Percentiles rank a stretch among this genome's conserved stretches.
phyloP scores from a whole-genome alignment of 1,284 basidiomycete genomes.

The Moesziomyces parantarcticus region DNA sequence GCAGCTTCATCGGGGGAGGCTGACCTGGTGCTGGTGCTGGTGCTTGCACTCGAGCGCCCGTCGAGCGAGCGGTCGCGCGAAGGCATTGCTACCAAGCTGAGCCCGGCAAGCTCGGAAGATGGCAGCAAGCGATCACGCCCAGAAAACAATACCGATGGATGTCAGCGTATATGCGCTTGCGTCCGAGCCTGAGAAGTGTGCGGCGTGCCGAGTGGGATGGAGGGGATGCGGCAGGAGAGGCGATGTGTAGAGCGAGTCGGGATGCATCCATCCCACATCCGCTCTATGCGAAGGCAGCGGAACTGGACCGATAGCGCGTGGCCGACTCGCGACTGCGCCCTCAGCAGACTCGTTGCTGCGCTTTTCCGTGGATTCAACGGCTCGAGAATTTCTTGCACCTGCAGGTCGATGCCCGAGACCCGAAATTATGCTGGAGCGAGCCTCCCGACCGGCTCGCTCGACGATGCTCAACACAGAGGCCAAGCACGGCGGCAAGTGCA shows the following conservation, averaged over 20 bases:
- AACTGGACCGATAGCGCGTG: too few species aligned
- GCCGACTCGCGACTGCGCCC: background rate
- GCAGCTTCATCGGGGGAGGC: conserved; percentile 17
- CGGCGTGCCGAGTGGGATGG: background rate
- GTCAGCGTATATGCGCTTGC: too few species aligned
- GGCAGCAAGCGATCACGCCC: background rate
- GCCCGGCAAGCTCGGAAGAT: background rate
- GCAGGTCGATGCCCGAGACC: background rate
- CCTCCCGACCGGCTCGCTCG: background rate
- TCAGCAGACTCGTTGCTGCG: background rate
- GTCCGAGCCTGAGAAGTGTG: background rate
- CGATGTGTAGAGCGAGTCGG: background rate
- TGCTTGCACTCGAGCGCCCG: conserved; percentile 3
- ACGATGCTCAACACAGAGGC: background rate
- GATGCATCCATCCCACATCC: background rate
- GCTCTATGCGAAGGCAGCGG: background rate
- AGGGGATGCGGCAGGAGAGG: background rate
- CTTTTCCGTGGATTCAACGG: background rate
- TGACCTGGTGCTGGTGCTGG: conserved; percentile 10
- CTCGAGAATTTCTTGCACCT: background rate
- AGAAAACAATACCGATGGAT: too few species aligned
- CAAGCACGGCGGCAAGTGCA: too few species aligned
- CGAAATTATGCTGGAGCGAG: background rate
- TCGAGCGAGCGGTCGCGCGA: conserved; percentile 14
- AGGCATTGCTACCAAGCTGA: conserved; percentile 10